Evolutionary conservation across 441 rosid species (phyloP).

Genomic region (Viola pubescens): DNA sequence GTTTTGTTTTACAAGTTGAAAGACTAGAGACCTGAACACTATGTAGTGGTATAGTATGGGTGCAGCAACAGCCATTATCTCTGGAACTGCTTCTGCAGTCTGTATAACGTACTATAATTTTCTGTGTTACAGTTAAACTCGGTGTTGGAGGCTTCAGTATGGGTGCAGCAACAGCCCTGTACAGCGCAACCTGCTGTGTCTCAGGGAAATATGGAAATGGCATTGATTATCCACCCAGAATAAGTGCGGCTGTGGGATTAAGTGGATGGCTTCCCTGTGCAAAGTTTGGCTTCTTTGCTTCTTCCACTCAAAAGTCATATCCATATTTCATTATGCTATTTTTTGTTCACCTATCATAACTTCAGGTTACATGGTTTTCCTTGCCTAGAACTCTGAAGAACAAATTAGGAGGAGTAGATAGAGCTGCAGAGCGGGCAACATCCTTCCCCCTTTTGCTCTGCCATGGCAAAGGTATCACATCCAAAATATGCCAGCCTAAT

Average conservation of each 20-base stretch:
- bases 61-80: neutral
- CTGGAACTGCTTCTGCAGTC: neutral
- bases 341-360: neutral
- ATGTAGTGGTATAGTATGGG: neutral
- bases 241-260: slow-evolving; percentile 73
- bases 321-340: slow-evolving; percentile 5
- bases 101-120: neutral
- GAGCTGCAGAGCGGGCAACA: slow-evolving; percentile 51
- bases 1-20: neutral
- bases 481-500: slow-evolving; percentile 2
- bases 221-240: slow-evolving; percentile 54
- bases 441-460: slow-evolving; percentile 76
- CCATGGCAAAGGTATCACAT: slow-evolving; percentile 69
- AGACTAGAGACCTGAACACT: neutral
- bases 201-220: slow-evolving; percentile 64
- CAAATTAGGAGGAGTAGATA: slow-evolving; percentile 47
- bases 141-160: slow-evolving; percentile 98
- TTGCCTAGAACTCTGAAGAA: slow-evolving; percentile 46
- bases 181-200: slow-evolving; percentile 72
- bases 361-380: slow-evolving; percentile 5
- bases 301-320: slow-evolving; percentile 7
- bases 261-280: slow-evolving; percentile 99
- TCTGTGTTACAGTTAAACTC: slow-evolving; percentile 56
- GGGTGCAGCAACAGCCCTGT: slow-evolving; percentile 89
- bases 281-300: slow-evolving; percentile 43